Evolutionary conservation across 768 basidiomycete species (phyloP).

Genomic region (Infundibulicybe gibba): DNA sequence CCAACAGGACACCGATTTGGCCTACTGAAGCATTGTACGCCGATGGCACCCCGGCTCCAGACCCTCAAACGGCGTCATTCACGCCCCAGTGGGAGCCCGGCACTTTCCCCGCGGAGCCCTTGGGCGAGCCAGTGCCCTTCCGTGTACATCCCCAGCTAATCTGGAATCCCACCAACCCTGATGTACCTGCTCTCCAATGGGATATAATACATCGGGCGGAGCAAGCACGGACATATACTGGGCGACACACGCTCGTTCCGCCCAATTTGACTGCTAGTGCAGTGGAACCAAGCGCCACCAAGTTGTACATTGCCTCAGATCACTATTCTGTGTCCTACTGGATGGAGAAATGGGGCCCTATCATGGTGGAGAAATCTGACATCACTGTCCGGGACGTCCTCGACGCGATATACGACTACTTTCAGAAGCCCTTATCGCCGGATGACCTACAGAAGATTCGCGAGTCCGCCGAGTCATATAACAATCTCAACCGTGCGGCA

Average conservation of each 20-base stretch:
- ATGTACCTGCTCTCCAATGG: slow-evolving; percentile 34
- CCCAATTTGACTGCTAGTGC: slow-evolving; percentile 28
- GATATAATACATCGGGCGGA: slow-evolving; percentile 36
- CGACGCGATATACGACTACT: slow-evolving; percentile 44
- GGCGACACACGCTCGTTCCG: slow-evolving; percentile 20
- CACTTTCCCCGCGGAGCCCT: slow-evolving; percentile 16
- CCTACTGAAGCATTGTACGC: no score
- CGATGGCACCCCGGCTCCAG: no score
- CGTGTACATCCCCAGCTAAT: slow-evolving; percentile 26
- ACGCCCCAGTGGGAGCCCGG: slow-evolving; percentile 15
- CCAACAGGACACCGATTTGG: no score
- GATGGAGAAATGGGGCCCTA: slow-evolving; percentile 49
- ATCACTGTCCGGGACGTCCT: slow-evolving; percentile 45
- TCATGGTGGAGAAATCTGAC: slow-evolving; percentile 31
- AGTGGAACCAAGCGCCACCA: slow-evolving; percentile 22
- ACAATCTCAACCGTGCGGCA: slow-evolving; percentile 22
- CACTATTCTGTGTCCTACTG: slow-evolving; percentile 32
- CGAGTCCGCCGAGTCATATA: slow-evolving; percentile 15
- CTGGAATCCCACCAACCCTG: slow-evolving; percentile 34
- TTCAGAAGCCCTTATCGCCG: slow-evolving; percentile 37
- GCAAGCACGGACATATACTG: slow-evolving; percentile 27
- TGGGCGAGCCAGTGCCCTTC: slow-evolving; percentile 13
- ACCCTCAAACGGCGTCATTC: neutral
- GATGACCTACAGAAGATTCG: slow-evolving; percentile 25
- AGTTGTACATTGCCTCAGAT: slow-evolving; percentile 34